Base-by-base conservation (phyloP, 306 rosid genomes). In the Potentilla sterilis region DNA sequence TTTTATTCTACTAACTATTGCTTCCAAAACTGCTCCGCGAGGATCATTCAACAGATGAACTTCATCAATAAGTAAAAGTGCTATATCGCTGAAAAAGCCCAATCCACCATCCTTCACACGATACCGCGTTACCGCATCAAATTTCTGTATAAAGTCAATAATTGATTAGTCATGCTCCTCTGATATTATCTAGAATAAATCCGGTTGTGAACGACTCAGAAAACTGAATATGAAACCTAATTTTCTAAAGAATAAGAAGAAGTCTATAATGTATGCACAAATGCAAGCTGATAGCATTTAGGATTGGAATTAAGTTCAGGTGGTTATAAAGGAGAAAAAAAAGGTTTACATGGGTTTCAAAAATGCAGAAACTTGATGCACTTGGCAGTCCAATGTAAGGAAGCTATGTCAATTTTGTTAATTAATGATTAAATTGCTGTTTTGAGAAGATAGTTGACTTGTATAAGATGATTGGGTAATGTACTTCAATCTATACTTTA, bases 1-100 rank as follows among this genome's bases (percentile, higher is more conserved):
- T 85, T 94, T 92, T 70, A 92, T 86, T 84, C 98, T 91, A 72
- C 98, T 92, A 78, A 94, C 95, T 78, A 94, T 87, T 61, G 97
- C 97, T 87, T 94, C 98, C 84, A 94, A 86, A 47, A 87, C 87
- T 8, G 98, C 98, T 86, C 98, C 98, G 58, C 98, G 98, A 75
- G 95, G 92, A 87, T 94, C 98, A 79, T 90, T 94, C 89, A 94
- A 81, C 54, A 94, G 89, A 83, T 94, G 98, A 81, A 90, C 98
- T 89, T 94, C 98, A 80, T 94, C 98, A 75, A 94, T 92, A 71
- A 94, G 91, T 78, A 94, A 81, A 48, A 94, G 96, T 49, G 97
- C 87, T 67, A 94, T 92, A 83, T 92, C 98, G 21, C 98, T 82
- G 82, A 94, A 92, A 85, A 94, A 92, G 83, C 98, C 85, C 88